These are phyloP conservation scores for Scheffersomyces titani DNA, from an alignment of 1,139 yeast genomes.

Conservation along the genomic window DNA sequence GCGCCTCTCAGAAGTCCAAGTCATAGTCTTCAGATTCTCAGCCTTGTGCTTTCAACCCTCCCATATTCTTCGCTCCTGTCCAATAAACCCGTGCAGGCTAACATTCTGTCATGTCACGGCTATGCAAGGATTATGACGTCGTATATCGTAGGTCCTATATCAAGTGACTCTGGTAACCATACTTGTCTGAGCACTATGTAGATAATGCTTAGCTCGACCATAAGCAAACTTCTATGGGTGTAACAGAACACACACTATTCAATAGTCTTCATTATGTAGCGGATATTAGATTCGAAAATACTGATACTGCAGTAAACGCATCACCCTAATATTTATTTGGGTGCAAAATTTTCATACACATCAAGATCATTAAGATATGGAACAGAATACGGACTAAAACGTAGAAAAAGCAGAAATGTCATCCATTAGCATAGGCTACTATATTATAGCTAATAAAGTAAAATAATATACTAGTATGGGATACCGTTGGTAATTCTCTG, in stretches of 20 bases:
- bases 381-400: not conserved
- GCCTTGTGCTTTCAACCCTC: not conserved
- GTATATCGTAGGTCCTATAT: not conserved
- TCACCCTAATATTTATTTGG: too few species aligned
- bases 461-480: constrained; percentile 57
- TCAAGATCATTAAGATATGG: not conserved
- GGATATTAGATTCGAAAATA: too few species aligned
- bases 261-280: too few species aligned
- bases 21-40: not conserved
- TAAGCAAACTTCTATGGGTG: too few species aligned
- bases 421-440: not conserved
- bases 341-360: not conserved
- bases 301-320: too few species aligned
- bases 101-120: not conserved
- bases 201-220: not conserved
- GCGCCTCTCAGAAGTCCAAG: not conserved
- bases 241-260: too few species aligned
- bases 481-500: constrained; percentile 95
- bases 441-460: not conserved
- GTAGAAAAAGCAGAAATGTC: not conserved
- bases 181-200: too few species aligned
- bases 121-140: not conserved
- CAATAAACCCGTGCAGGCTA: not conserved
- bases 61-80: not conserved
- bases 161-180: too few species aligned